A percentile compares a stretch with the other conserved stretches of the same genome.
phyloP scores from a whole-genome alignment of 2,329 filamentous ascomycete species.

The Pseudopyricularia javanii region DNA sequence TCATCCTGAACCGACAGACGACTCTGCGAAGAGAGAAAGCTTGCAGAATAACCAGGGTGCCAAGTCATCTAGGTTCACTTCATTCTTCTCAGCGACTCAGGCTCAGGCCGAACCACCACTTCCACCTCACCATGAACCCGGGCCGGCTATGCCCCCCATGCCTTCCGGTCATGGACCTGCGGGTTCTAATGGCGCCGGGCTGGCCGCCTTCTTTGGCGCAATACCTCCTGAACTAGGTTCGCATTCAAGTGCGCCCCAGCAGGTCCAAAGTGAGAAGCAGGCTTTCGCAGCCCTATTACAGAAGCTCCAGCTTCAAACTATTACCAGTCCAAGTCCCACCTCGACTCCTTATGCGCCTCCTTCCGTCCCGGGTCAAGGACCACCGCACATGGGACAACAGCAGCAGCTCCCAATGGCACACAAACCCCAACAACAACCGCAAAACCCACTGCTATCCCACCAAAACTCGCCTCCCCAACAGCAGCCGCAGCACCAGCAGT shows the following conservation, averaged over 20 bases:
- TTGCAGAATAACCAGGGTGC: constrained; percentile 38
- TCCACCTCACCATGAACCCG: background rate
- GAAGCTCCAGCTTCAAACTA: constrained; percentile 58
- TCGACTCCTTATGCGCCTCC: background rate
- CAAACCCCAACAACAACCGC: constrained; percentile 4
- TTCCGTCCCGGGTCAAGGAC: background rate
- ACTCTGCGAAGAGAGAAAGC: constrained; percentile 31
- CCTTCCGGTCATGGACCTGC: constrained; percentile 22
- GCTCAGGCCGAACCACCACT: constrained; percentile 32
- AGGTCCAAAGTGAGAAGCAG: constrained; percentile 60
- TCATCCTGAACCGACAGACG: constrained; percentile 38
- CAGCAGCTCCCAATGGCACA: constrained; percentile 3
- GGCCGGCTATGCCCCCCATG: background rate
- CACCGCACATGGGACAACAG: background rate
- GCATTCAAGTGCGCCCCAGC: constrained; percentile 5
- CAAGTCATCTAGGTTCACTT: constrained; percentile 78
- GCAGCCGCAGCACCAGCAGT: background rate
- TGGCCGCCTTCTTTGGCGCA: background rate
- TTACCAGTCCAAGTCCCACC: constrained; percentile 22
- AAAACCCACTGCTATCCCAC: constrained; percentile 6
- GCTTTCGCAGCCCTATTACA: constrained; percentile 74
- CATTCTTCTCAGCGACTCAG: constrained; percentile 53
- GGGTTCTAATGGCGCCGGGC: background rate
- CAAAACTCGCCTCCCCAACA: background rate
- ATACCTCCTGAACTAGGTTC: background rate